Evolutionary conservation across 768 basidiomycete species (phyloP).

Genomic region (Suillus ampliporus): DNA sequence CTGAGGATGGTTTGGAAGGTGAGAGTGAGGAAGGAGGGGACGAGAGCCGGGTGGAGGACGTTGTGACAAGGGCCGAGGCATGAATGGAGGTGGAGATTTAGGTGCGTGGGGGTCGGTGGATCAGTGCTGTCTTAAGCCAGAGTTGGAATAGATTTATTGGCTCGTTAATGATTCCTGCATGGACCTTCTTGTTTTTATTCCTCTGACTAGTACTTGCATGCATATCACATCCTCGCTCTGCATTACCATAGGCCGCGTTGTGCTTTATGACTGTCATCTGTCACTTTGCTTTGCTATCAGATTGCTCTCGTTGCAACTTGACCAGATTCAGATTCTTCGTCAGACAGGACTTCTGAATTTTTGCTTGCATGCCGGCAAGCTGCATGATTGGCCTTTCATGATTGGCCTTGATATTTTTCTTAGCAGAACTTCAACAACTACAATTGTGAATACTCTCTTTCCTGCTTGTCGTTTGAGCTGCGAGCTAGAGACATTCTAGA

Average conservation of each 20-base stretch:
- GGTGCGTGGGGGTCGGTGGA: constrained; percentile 6
- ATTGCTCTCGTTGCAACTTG: no score
- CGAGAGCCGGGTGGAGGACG: constrained; percentile 53
- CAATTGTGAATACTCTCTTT: no score
- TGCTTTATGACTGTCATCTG: no score
- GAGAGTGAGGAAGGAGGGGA: constrained; percentile 50
- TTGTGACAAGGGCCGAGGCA: constrained; percentile 38
- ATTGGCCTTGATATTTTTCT: no score
- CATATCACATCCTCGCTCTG: constrained; percentile 16
- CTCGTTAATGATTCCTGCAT: constrained; percentile 13
- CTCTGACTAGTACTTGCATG: constrained; percentile 6
- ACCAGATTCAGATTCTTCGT: no score
- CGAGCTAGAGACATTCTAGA: no score
- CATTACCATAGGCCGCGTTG: background rate
- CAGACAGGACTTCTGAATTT: no score
- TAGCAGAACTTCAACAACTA: no score
- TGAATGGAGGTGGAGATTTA: constrained; percentile 15
- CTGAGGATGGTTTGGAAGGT: constrained; percentile 51
- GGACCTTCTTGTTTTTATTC: constrained; percentile 10
- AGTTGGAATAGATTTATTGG: background rate
- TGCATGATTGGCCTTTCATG: no score
- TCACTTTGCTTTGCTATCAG: no score
- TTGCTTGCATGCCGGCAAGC: no score
- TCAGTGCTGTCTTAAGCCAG: background rate
- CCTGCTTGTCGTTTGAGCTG: no score